phyloP scores from a whole-genome alignment of 352 stramenopile species.

The Phytophthora idaei region DNA sequence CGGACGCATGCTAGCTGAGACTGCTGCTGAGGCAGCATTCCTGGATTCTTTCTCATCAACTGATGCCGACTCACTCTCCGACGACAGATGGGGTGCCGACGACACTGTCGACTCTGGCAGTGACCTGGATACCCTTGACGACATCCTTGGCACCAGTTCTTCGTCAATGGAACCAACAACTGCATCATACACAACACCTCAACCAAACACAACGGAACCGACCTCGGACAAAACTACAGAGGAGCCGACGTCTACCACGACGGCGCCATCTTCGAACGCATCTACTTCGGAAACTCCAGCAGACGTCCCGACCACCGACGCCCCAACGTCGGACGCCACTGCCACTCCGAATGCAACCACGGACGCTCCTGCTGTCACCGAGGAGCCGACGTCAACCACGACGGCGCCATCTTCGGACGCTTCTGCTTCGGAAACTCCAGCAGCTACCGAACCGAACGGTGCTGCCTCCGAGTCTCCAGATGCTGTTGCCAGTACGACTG shows the following conservation, averaged over 20 bases:
- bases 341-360: conserved; percentile 6
- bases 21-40: conserved; percentile 5
- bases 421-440: neutral
- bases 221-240: neutral
- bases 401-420: neutral
- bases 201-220: neutral
- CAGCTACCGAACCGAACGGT: neutral
- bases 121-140: neutral
- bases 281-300: neutral
- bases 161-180: neutral
- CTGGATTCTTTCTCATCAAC: conserved; percentile 8
- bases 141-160: neutral
- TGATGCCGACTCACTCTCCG: neutral
- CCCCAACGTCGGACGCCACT: conserved; percentile 1
- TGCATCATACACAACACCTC: neutral
- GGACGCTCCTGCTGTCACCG: neutral
- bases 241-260: neutral
- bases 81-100: conserved; percentile 2
- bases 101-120: neutral
- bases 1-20: conserved; percentile 5
- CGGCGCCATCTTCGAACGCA: neutral
- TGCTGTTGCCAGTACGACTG: neutral
- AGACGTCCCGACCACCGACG: neutral
- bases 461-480: neutral
- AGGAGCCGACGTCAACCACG: neutral